Base-by-base conservation (phyloP, 116 monocot genomes). In the Iris pallida region DNA sequence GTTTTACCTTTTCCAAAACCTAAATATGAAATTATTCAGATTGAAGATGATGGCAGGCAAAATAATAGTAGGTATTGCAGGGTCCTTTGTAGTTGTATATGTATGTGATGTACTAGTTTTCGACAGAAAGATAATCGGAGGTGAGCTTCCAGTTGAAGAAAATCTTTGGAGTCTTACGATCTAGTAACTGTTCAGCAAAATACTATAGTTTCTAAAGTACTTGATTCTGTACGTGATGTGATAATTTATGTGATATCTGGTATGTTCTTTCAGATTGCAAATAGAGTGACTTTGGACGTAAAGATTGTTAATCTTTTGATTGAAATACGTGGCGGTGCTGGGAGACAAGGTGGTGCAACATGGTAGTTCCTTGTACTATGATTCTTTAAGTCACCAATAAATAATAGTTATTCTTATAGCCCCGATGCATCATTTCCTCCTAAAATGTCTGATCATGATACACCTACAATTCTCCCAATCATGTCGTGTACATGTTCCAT, bases 231-330 rank as follows among this genome's bases (percentile, higher is more conserved):
- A 9, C 12, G n/a, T 60, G 40, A 60, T 45, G 18, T 4, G 10
- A 12, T 10, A 63, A 0, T 76, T 44, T 55, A 68, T 61, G 57
- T 49, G 57, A 64, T 59, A 16, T 60, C 16, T 69, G 66, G 60
- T 66, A 43, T 43, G 9, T 44, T 18, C 70, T 42, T 66, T 76
- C 52, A 98, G 97, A 98, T 98, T 73, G 85, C 97, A 85, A 93
- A 98, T 84, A 93, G 97, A 74, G 93, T 98, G 85, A 98, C 97
- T 17, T 63, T 92, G 59, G 84, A 88, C 81, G 88, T 98, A 16
- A 83, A 88, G 63, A 83, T 74, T 45, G 93, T 98, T 51, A 90
- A 93, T 79, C 90, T 98, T 81, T 70, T 98, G 71, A 73, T 98
- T 68, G 93, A 92, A 80, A 93, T 90, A 66, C 80, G 80, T 49